Conservation (phyloP, 1,284 basidiomycete genomes). For the Apiotrichum veenhuisii region DNA sequence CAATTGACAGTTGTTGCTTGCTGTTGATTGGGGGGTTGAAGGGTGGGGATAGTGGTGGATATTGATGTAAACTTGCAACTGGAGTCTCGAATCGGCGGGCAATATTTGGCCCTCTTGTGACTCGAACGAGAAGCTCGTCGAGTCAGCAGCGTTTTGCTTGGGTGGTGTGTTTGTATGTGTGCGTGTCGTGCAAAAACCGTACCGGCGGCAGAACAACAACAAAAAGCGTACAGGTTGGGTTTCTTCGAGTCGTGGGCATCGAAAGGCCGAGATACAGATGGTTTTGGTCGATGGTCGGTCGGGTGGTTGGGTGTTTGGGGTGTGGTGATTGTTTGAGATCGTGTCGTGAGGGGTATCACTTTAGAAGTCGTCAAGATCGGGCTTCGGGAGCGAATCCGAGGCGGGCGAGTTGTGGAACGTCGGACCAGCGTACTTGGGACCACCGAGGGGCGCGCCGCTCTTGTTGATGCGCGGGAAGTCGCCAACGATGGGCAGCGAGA, state of each 20-base stretch:
- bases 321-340: background rate
- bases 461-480: conserved; percentile 40
- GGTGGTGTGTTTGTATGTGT: background rate
- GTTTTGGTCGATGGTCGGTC: background rate
- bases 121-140: background rate
- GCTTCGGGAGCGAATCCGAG: conserved; percentile 38
- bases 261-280: conserved; percentile 4
- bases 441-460: conserved; percentile 10
- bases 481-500: conserved; percentile 24
- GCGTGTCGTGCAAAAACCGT: background rate
- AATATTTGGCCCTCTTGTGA: conserved; percentile 6
- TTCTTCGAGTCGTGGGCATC: conserved; percentile 1
- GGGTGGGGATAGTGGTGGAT: too few relatives aligned
- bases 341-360: too few relatives aligned
- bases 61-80: background rate
- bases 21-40: conserved; percentile 1
- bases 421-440: conserved; percentile 43
- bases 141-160: background rate
- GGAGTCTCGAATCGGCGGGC: background rate
- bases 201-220: background rate
- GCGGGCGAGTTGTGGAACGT: conserved; percentile 48
- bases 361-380: conserved; percentile 46
- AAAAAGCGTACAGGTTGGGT: background rate
- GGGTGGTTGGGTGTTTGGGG: background rate
- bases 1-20: background rate